Percentiles rank a stretch among this genome's conserved stretches.
phyloP scores from a whole-genome alignment of 1,139 yeast species.

The Suhomyces atakaporum region DNA sequence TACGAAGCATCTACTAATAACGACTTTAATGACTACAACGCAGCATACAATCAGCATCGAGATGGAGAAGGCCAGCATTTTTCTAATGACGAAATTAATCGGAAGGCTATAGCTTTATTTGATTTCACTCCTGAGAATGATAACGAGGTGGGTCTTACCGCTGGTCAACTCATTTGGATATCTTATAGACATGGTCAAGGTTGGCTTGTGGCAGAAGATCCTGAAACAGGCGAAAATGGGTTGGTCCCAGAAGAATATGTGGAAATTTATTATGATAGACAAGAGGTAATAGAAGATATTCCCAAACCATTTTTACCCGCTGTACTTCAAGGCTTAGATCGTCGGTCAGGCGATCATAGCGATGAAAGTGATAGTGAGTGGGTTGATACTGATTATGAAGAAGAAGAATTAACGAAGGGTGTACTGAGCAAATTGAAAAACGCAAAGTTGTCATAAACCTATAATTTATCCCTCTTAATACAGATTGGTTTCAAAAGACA shows the following conservation, averaged over 20 bases:
- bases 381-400: conserved; percentile 38
- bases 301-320: conserved; percentile 53
- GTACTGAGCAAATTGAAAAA: neutral
- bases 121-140: conserved; percentile 93
- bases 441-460: neutral
- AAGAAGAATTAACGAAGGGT: conserved; percentile 8
- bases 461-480: neutral
- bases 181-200: conserved; percentile 96
- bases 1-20: conserved; percentile 8
- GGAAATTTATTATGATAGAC: conserved; percentile 46
- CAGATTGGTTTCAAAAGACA: too few species aligned
- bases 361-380: conserved; percentile 35
- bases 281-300: conserved; percentile 33
- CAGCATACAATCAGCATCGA: conserved; percentile 5
- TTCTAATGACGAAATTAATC: conserved; percentile 42
- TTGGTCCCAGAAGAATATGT: conserved; percentile 96
- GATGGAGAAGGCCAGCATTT: conserved; percentile 5
- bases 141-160: conserved; percentile 76
- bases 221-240: conserved; percentile 79
- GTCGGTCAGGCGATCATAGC: conserved; percentile 5
- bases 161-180: conserved; percentile 85
- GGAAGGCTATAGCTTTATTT: conserved; percentile 79
- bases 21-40: conserved; percentile 11
- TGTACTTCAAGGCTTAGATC: conserved; percentile 29
- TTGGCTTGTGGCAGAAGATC: conserved; percentile 94